phyloP scores from a whole-genome alignment of 164 flowering plant species.

The Magnolia changhungtana region DNA sequence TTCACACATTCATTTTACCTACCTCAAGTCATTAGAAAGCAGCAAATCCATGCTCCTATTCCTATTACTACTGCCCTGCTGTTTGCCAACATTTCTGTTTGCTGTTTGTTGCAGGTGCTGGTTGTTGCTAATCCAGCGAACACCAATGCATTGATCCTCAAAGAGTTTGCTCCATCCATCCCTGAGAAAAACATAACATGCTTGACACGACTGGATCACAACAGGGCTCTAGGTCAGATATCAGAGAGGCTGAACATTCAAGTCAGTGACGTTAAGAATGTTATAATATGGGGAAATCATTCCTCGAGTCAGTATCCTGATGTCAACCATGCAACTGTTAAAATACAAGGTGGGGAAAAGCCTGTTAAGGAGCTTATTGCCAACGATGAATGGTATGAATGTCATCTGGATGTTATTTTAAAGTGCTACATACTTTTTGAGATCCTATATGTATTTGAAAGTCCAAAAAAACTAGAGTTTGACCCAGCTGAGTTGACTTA shows the following conservation, averaged over 20 bases:
- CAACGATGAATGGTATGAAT: slow-evolving; percentile 81
- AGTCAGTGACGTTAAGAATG: slow-evolving; percentile 94
- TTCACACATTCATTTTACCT: not conserved
- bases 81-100: not conserved
- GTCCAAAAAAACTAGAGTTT: no score
- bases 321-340: slow-evolving; percentile 64
- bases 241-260: slow-evolving; percentile 90
- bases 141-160: slow-evolving; percentile 96
- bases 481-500: no score
- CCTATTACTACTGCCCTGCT: not conserved
- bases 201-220: slow-evolving; percentile 90
- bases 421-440: not conserved
- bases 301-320: slow-evolving; percentile 82
- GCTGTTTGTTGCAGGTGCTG: slow-evolving; percentile 54
- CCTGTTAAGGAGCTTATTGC: slow-evolving; percentile 76
- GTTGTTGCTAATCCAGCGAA: slow-evolving; percentile 99
- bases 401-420: not conserved
- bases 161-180: slow-evolving; percentile 77
- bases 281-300: slow-evolving; percentile 95
- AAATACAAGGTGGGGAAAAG: slow-evolving; percentile 75
- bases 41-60: not conserved
- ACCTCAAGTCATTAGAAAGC: not conserved
- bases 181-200: slow-evolving; percentile 79
- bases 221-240: slow-evolving; percentile 97
- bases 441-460: not conserved